These are phyloP conservation scores for Metschnikowia rubicola DNA, from an alignment of 805 yeast genomes.

Conservation along the genomic window DNA sequence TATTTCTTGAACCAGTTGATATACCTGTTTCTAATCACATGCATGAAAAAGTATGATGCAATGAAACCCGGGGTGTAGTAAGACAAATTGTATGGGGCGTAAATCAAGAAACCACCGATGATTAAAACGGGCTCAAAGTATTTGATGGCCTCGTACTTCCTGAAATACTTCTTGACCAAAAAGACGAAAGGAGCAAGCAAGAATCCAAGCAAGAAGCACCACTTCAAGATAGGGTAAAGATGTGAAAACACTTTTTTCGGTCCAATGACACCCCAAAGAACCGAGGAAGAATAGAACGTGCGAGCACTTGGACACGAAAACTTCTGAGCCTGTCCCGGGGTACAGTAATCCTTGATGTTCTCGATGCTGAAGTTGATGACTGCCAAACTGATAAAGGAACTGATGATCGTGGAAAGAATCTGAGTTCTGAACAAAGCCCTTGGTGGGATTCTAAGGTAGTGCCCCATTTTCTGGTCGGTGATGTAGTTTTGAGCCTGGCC, in stretches of 20 bases:
- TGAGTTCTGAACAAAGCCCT: conserved; percentile 49
- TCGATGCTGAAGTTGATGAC: conserved; percentile 6
- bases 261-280: conserved; percentile 67
- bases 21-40: conserved; percentile 26
- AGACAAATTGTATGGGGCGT: conserved; percentile 33
- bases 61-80: conserved; percentile 31
- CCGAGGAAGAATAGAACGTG: conserved; percentile 50
- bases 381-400: conserved; percentile 5
- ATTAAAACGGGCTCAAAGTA: conserved; percentile 34
- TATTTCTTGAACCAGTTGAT: conserved; percentile 36
- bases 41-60: conserved; percentile 26
- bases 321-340: conserved; percentile 1
- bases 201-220: conserved; percentile 33
- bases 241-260: conserved; percentile 33
- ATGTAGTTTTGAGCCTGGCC: conserved; percentile 55
- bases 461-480: conserved; percentile 59
- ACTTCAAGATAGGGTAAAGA: conserved; percentile 33
- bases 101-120: conserved; percentile 30
- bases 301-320: conserved; percentile 13
- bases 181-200: conserved; percentile 24
- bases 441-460: conserved; percentile 64
- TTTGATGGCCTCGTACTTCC: conserved; percentile 19
- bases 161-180: conserved; percentile 21
- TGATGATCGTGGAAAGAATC: conserved; percentile 13
- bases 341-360: conserved; percentile 1